These are phyloP conservation scores for Carallia pectinifolia DNA, from an alignment of 345 rosid species.

Conservation along the genomic window DNA sequence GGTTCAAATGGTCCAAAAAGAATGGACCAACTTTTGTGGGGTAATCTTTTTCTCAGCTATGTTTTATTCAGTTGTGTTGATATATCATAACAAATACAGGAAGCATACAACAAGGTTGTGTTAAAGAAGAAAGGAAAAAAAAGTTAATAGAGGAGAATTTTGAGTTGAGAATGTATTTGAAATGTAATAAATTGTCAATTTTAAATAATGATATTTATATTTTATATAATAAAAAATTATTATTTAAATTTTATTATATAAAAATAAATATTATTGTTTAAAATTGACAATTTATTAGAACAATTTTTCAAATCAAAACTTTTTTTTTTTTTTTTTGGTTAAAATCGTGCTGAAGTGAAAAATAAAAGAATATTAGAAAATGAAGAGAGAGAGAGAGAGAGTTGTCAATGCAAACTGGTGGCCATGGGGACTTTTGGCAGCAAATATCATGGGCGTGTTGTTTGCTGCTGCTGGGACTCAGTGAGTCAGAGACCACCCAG, in stretches of 20 bases:
- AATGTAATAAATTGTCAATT: no score
- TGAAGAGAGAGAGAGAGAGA: neutral
- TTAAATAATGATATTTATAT: no score
- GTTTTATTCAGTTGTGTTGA: conserved; percentile 4
- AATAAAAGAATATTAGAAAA: neutral
- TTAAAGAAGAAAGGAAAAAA: no score
- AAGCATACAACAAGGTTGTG: conserved; percentile 3
- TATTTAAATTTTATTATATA: no score
- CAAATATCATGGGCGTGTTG: conserved; percentile 61
- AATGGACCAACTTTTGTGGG: conserved; percentile 6
- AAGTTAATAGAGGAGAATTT: no score
- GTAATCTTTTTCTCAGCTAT: neutral
- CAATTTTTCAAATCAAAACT: no score
- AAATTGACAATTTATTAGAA: no score
- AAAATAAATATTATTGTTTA: no score
- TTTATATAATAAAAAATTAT: no score
- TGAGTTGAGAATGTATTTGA: no score
- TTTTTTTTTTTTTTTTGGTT: no score
- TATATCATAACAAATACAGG: neutral
- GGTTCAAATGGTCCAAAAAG: conserved; percentile 17
- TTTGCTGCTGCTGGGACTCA: conserved; percentile 63
- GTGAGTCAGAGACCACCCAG: conserved; percentile 39
- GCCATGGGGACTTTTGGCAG: conserved; percentile 37
- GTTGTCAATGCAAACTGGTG: conserved; percentile 18
- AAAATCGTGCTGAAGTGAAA: no score